A percentile compares a stretch with the other conserved stretches of the same genome.
These are phyloP conservation scores for Aspergillus sp. DNA, from an alignment of 2,329 filamentous ascomycete species.

Conservation along the genomic window DNA sequence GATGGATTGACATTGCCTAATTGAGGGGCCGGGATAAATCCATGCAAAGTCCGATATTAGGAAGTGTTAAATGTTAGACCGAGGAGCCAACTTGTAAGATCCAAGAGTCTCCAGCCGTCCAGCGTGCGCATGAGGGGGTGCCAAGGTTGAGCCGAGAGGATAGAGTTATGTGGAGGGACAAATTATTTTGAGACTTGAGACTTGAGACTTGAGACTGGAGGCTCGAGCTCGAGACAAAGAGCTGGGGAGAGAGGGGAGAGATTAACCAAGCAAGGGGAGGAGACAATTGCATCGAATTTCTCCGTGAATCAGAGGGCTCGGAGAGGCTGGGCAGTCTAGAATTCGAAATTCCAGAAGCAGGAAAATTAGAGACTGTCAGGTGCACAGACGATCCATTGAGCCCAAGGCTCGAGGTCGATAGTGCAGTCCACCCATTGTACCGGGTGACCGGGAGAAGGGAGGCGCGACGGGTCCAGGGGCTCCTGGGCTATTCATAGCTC, in stretches of 20 bases:
- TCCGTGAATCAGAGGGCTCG: constrained; percentile 22
- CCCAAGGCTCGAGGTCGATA: constrained; percentile 2
- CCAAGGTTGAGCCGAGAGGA: neutral
- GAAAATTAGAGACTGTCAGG: constrained; percentile 9
- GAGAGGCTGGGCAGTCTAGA: constrained; percentile 1
- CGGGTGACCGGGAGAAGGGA: constrained; percentile 2
- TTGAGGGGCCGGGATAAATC: neutral
- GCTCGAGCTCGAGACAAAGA: neutral
- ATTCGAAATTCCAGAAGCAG: constrained; percentile 6
- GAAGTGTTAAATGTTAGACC: neutral
- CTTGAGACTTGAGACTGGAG: neutral
- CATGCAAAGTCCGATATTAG: neutral
- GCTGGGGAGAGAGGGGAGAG: neutral
- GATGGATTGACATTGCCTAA: neutral
- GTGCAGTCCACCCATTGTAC: neutral
- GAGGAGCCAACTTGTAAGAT: too few relatives aligned
- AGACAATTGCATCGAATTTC: constrained; percentile 16
- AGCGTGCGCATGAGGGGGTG: neutral
- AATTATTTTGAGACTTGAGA: neutral
- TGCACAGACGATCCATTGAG: constrained; percentile 11
- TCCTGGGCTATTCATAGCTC: neutral
- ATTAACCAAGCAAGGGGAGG: neutral
- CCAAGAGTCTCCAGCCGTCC: too few relatives aligned
- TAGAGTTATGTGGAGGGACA: neutral
- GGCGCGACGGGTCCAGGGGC: neutral